A percentile compares a stretch with the other conserved stretches of the same genome.
Conservation (phyloP, 1,139 yeast genomes). For the Candida smagusa region DNA sequence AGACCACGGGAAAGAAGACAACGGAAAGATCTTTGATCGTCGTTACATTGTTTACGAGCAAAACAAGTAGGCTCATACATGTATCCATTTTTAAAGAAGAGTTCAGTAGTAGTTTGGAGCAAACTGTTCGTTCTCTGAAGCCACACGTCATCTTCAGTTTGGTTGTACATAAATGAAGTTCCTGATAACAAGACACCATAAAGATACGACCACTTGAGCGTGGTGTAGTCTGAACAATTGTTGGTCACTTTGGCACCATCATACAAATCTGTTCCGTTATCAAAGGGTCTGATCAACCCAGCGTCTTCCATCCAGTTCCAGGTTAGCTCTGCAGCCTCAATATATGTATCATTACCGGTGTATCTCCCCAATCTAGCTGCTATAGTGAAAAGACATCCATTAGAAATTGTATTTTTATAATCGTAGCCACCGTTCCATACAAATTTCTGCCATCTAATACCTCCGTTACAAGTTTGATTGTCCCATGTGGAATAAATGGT, state of each 20-base stretch:
- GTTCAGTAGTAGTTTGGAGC: background rate
- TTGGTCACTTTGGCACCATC: slow-evolving; percentile 8
- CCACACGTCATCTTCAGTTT: slow-evolving; percentile 6
- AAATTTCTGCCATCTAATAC: slow-evolving; percentile 75
- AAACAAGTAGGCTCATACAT: slow-evolving; percentile 7
- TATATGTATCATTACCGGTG: slow-evolving; percentile 57
- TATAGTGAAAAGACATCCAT: slow-evolving; percentile 68
- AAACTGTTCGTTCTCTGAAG: slow-evolving; percentile 7
- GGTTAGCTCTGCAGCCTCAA: slow-evolving; percentile 58
- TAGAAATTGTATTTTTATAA: slow-evolving; percentile 72
- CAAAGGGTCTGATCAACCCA: slow-evolving; percentile 25
- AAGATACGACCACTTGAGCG: slow-evolving; percentile 7
- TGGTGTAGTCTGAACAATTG: slow-evolving; percentile 6
- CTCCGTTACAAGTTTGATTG: slow-evolving; percentile 8
- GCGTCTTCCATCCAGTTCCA: slow-evolving; percentile 64
- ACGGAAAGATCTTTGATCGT: slow-evolving; percentile 8
- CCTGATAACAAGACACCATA: slow-evolving; percentile 7
- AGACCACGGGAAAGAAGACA: slow-evolving; percentile 14
- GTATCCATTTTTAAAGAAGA: background rate
- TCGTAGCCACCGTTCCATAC: slow-evolving; percentile 68
- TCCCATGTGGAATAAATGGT: slow-evolving; percentile 10
- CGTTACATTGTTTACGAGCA: slow-evolving; percentile 4
- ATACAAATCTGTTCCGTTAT: slow-evolving; percentile 5
- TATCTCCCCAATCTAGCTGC: slow-evolving; percentile 73
- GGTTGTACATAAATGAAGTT: slow-evolving; percentile 6